Conservation (phyloP, 2,329 filamentous ascomycete species). For the Cladosporium sp. region DNA sequence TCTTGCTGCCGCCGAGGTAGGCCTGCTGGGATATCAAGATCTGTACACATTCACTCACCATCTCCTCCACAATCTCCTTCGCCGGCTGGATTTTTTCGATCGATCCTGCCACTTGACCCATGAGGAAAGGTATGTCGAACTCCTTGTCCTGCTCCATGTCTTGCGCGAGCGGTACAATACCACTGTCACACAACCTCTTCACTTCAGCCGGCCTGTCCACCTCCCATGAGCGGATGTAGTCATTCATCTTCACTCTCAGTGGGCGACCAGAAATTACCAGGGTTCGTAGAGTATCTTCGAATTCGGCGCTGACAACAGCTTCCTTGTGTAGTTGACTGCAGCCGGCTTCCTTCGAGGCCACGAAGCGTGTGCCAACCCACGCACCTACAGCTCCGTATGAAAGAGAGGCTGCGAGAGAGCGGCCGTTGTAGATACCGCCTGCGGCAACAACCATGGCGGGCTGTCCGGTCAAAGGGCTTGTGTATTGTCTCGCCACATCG, state of each 20-base stretch:
- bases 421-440: conserved; percentile 81
- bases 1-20: conserved; percentile 54
- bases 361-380: conserved; percentile 93
- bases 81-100: conserved; percentile 79
- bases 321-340: conserved; percentile 81
- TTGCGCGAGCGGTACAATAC: conserved; percentile 76
- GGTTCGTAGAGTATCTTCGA: conserved; percentile 78
- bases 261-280: conserved; percentile 81
- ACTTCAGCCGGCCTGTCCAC: conserved; percentile 67
- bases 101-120: conserved; percentile 87
- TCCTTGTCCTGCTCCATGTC: conserved; percentile 83
- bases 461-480: conserved; percentile 67
- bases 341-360: conserved; percentile 77
- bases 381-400: conserved; percentile 88
- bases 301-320: conserved; percentile 75
- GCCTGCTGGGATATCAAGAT: conserved; percentile 63
- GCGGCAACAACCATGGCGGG: conserved; percentile 82
- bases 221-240: conserved; percentile 83
- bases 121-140: conserved; percentile 81
- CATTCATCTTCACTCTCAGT: conserved; percentile 76
- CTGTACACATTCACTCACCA: conserved; percentile 74
- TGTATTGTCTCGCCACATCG: conserved; percentile 74
- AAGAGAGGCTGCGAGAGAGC: conserved; percentile 74
- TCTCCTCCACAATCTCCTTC: conserved; percentile 80
- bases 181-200: conserved; percentile 70